Percentiles rank a stretch among this genome's conserved stretches.
phyloP scores from a whole-genome alignment of 192 early-diverging fungal species.

The Coemansia sp. region DNA sequence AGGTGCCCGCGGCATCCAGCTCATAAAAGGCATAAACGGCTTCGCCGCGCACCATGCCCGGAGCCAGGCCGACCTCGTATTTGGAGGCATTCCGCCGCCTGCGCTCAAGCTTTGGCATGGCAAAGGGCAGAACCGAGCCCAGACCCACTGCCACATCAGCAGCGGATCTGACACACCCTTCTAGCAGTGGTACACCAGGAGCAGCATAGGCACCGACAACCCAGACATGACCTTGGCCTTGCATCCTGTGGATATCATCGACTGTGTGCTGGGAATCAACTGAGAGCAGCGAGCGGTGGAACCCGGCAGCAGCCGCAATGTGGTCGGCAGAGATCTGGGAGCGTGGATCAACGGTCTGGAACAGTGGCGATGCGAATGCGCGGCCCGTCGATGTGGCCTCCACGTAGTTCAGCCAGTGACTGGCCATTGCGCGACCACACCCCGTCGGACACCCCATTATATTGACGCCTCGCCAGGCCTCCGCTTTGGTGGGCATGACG shows the following conservation, averaged over 20 bases:
- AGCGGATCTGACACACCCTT: constrained; percentile 61
- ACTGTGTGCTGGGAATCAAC: constrained; percentile 55
- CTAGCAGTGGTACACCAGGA: constrained; percentile 61
- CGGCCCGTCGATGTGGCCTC: constrained; percentile 47
- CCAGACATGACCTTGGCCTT: constrained; percentile 49
- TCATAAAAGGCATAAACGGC: constrained; percentile 41
- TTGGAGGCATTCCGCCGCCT: neutral
- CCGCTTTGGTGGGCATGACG: constrained; percentile 38
- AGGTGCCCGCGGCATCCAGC: constrained; percentile 27
- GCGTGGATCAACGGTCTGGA: constrained; percentile 64
- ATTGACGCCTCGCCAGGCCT: constrained; percentile 53
- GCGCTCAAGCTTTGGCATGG: constrained; percentile 17
- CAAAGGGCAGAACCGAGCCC: constrained; percentile 15
- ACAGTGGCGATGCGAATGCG: constrained; percentile 31
- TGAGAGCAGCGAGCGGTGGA: constrained; percentile 61
- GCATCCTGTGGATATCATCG: constrained; percentile 42
- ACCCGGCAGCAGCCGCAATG: constrained; percentile 39
- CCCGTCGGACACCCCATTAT: constrained; percentile 8
- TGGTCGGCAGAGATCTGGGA: constrained; percentile 39
- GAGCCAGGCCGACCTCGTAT: constrained; percentile 38
- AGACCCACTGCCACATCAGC: constrained; percentile 56
- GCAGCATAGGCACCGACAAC: constrained; percentile 60
- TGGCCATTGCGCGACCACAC: constrained; percentile 18
- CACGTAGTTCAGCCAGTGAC: constrained; percentile 56
- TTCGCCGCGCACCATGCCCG: constrained; percentile 31